A percentile compares a stretch with the other conserved stretches of the same genome.
Evolutionary conservation across 768 basidiomycete species (phyloP).

Genomic region (Xerocomellus chrysenteron): DNA sequence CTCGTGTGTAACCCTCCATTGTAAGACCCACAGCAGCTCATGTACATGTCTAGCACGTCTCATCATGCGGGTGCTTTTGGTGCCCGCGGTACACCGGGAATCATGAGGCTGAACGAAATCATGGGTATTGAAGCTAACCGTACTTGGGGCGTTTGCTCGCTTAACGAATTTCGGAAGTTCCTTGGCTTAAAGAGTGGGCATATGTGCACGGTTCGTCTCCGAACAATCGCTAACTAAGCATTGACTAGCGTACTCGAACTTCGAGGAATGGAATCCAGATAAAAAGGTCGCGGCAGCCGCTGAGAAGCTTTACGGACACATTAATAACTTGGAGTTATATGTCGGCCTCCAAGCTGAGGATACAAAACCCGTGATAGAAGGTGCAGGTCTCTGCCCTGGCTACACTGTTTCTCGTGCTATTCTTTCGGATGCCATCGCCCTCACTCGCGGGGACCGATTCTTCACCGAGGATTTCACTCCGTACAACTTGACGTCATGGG

Average conservation of each 20-base stretch:
- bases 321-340: slow-evolving; percentile 78
- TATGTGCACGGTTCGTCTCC: not conserved
- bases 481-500: slow-evolving; percentile 80
- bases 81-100: slow-evolving; percentile 72
- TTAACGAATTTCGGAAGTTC: slow-evolving; percentile 85
- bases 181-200: slow-evolving; percentile 71
- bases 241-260: slow-evolving; percentile 57
- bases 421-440: slow-evolving; percentile 80
- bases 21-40: not conserved
- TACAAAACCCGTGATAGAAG: slow-evolving; percentile 68
- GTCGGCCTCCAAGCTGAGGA: slow-evolving; percentile 80
- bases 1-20: slow-evolving; percentile 47
- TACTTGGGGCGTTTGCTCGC: slow-evolving; percentile 75
- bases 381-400: slow-evolving; percentile 84
- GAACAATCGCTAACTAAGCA: not conserved
- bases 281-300: slow-evolving; percentile 67
- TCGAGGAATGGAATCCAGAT: slow-evolving; percentile 81
- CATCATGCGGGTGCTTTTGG: slow-evolving; percentile 72
- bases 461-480: slow-evolving; percentile 83
- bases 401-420: slow-evolving; percentile 87
- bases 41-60: slow-evolving; percentile 49
- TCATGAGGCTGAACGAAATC: slow-evolving; percentile 76
- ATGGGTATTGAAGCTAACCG: slow-evolving; percentile 83
- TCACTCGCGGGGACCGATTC: slow-evolving; percentile 82
- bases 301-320: slow-evolving; percentile 74